Base-by-base conservation (phyloP, 1,139 yeast species). In the Citeromyces siamensis region DNA sequence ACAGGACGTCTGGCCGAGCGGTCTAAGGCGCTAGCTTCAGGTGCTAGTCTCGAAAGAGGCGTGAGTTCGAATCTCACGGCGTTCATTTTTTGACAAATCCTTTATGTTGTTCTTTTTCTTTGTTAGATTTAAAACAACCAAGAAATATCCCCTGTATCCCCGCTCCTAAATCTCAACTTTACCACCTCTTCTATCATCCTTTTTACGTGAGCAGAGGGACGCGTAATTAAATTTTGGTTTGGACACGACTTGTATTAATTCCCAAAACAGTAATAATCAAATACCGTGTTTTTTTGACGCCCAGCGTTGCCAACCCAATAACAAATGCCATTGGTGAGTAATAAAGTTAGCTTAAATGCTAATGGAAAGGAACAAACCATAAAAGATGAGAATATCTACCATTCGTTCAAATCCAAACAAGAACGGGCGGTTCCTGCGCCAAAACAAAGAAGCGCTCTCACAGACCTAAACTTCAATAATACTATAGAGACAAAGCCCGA, bases 61-160 rank as follows among this genome's bases (percentile, higher is more conserved):
- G 40, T 42, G 44, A 40, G 44, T 42, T 42, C 44, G 44, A 42
- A 37, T 41, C 44, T 40, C 44, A 42, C 40, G 35, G 43, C 43
- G 33, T 42, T 41, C 44, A 39, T 29, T 20, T 20, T 20, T 20
- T 20, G 7, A 7, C 7, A 7, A 7, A 7, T 20, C 23, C 10
- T 20, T 20, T 20, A 20, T 20, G 7, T 20, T 20, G 7, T 20
- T 20, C 23, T 20, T 10, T 7, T 10, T 10, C 9, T 10, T 7
- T 10, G 10, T 7, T 20, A 20, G 23, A 7, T 20, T 7, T 20
- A 7, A 20, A 20, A 20, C 23, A 7, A 20, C 10, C 23, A 10
- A 20, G 9, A 20, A 20, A n/a, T n/a, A n/a, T n/a, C n/a, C n/a
- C n/a, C n/a, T n/a, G n/a, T n/a, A n/a, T n/a, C n/a, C n/a, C n/a